Base-by-base conservation (phyloP, 2,329 filamentous ascomycete species). In the Fusarium sp. region DNA sequence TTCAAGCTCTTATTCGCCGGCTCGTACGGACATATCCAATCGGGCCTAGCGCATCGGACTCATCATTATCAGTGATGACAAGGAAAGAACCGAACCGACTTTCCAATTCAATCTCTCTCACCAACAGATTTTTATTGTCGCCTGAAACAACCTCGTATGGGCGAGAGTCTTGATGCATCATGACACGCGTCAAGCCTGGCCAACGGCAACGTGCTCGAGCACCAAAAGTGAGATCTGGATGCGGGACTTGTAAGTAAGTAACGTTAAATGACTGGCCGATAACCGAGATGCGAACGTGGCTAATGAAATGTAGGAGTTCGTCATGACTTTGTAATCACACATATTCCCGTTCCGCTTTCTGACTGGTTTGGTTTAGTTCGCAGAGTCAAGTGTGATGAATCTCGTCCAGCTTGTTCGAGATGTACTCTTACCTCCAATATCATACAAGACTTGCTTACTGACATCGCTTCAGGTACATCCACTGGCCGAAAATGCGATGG, bases 401-500 rank as follows among this genome's bases (percentile, higher is more conserved):
- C 2, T 0, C 59, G 37, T 6, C 64, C 64, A 5, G 15, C n/a
- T 3, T 67, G 64, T 45, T n/a, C 17, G 8, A 42, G 46, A 27
- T 67, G 64, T 65, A n/a, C n/a, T n/a, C n/a, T n/a, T n/a, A n/a
- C n/a, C n/a, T n/a, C n/a, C n/a, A n/a, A n/a, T n/a, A n/a, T n/a
- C n/a, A n/a, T n/a, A n/a, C n/a, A n/a, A n/a, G n/a, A n/a, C n/a
- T n/a, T n/a, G n/a, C n/a, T n/a, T n/a, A n/a, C n/a, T n/a, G n/a
- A n/a, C n/a, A n/a, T n/a, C n/a, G n/a, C n/a, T n/a, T n/a, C n/a
- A n/a, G n/a, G n/a, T n/a, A 60, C 45, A 17, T 65, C 64, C 0
- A 67, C 65, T 6, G 65, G 65, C 2, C 65, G 65, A 0, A 65
- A 50, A n/a, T 67, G 65, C 3, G 64, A 67, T 7, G 59, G 64